These are phyloP conservation scores for Periglandula ipomoeae DNA, from an alignment of 2,329 filamentous ascomycete genomes.

Conservation along the genomic window DNA sequence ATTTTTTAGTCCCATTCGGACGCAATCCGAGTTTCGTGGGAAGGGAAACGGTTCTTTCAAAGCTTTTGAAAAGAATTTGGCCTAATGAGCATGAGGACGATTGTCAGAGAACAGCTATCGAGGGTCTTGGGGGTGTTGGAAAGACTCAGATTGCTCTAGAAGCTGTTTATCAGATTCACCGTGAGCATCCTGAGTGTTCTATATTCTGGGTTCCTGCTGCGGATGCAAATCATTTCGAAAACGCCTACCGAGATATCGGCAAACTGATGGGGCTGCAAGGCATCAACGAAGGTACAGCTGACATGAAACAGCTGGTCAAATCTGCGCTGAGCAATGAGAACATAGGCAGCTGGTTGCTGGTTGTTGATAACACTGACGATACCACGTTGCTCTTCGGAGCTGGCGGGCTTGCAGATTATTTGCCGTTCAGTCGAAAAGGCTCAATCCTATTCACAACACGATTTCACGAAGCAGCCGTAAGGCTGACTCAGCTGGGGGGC, in stretches of 20 bases:
- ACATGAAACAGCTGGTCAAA: constrained; percentile 28
- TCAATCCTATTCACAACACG: constrained; percentile 13
- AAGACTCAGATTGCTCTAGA: neutral
- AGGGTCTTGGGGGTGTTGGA: neutral
- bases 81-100: neutral
- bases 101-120: neutral
- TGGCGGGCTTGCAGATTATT: constrained; percentile 11
- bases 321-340: constrained; percentile 18
- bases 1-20: neutral
- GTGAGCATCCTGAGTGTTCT: constrained; percentile 20
- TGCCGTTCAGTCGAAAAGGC: constrained; percentile 9
- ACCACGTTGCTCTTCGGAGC: constrained; percentile 19
- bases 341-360: constrained; percentile 28
- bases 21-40: neutral
- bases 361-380: constrained; percentile 38
- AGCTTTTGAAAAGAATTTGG: neutral
- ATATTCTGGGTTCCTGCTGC: constrained; percentile 31
- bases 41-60: neutral
- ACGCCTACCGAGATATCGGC: constrained; percentile 26
- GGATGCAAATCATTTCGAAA: constrained; percentile 20
- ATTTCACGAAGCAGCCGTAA: too few relatives aligned
- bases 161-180: constrained; percentile 17
- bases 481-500: too few relatives aligned
- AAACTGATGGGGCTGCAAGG: constrained; percentile 17
- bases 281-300: constrained; percentile 22